phyloP scores from a whole-genome alignment of 345 rosid genomes.

The Syzygium aqueum region DNA sequence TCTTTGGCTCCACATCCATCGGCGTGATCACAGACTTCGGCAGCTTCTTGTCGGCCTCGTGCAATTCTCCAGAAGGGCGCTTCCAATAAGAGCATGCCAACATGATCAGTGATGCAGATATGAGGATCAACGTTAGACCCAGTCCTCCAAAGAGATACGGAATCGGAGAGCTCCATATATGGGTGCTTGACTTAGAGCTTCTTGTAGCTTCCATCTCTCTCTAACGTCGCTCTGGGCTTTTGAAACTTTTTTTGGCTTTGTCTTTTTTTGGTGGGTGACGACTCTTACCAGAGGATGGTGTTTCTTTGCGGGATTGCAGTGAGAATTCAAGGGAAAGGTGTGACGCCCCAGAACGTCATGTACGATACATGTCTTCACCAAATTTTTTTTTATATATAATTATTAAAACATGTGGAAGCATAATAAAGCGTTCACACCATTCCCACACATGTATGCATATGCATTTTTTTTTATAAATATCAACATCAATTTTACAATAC shows the following conservation, averaged over 20 bases:
- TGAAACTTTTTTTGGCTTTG: background rate
- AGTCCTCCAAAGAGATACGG: conserved; percentile 28
- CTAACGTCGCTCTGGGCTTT: background rate
- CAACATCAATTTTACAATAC: no score
- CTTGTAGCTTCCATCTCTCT: background rate
- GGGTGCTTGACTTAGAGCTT: background rate
- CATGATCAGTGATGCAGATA: conserved; percentile 10
- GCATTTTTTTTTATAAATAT: no score
- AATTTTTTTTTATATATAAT: no score
- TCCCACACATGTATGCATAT: no score
- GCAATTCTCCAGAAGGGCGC: background rate
- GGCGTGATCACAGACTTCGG: background rate
- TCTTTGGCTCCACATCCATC: conserved; percentile 1
- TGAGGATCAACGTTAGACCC: conserved; percentile 3
- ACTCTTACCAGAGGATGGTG: background rate
- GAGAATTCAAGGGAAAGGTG: background rate
- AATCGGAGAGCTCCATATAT: conserved; percentile 17
- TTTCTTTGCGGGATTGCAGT: background rate
- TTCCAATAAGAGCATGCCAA: conserved; percentile 10
- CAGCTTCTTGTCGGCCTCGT: background rate
- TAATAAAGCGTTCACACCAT: no score
- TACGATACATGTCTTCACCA: no score
- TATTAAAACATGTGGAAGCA: no score
- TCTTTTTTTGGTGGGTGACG: no score
- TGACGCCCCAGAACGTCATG: no score